A percentile compares a stretch with the other conserved stretches of the same genome.
Evolutionary conservation across 768 basidiomycete species (phyloP).

Genomic region (Favolaschia claudopus): DNA sequence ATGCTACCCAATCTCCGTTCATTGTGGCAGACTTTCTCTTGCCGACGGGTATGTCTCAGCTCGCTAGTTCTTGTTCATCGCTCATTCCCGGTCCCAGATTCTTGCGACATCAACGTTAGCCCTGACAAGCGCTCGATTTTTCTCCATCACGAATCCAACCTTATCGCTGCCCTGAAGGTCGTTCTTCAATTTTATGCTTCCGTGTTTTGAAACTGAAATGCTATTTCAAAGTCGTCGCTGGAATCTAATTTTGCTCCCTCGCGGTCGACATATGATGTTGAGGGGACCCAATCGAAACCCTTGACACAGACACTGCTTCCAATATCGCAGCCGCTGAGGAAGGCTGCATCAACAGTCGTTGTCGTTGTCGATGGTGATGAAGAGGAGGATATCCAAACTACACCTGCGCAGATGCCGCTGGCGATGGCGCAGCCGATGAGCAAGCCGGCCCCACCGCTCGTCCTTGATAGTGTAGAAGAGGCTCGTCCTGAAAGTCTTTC

Average conservation of each 20-base stretch:
- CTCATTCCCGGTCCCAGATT: constrained; percentile 51
- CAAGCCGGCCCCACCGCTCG: too few species aligned
- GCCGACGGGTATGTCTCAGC: constrained; percentile 67
- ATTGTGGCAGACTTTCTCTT: constrained; percentile 84
- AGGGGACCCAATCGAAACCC: constrained; percentile 26
- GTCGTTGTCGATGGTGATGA: constrained; percentile 8
- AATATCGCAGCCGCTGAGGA: constrained; percentile 5
- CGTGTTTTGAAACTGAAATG: not conserved
- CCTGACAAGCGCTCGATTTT: constrained; percentile 98
- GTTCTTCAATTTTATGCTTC: not conserved
- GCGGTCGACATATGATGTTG: constrained; percentile 76
- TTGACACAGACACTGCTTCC: constrained; percentile 33
- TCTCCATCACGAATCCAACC: constrained; percentile 83
- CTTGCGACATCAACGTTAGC: constrained; percentile 92
- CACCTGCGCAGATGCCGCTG: not conserved
- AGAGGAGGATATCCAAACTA: constrained; percentile 8
- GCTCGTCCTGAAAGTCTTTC: too few species aligned
- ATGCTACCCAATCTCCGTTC: constrained; percentile 75
- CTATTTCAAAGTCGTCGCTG: constrained; percentile 61
- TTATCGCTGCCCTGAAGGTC: constrained; percentile 84
- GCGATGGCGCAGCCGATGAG: constrained; percentile 42
- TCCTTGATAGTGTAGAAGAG: too few species aligned
- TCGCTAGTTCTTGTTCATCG: not conserved
- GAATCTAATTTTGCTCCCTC: constrained; percentile 73
- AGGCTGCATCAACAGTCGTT: not conserved